Evolutionary conservation across 352 stramenopile genomes (phyloP), one percentile per base, ranked within the genome.

Genomic region (Globisporangium mamillatum): DNA sequence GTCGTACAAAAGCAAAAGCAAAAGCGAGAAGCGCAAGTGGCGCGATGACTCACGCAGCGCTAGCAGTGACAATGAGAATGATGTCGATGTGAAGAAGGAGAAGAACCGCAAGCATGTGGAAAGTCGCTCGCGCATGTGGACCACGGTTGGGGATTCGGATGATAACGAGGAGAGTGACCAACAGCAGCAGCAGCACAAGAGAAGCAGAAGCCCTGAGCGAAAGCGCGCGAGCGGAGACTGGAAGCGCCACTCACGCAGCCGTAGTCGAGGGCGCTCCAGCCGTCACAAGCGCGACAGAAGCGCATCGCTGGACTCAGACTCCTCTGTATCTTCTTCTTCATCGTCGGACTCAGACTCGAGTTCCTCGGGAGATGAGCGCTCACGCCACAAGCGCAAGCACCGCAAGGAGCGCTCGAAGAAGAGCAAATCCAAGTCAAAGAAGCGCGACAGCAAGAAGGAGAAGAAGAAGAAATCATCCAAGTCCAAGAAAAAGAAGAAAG

Each of bases 271-370:
- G n/a, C 65, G 41, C 48, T 50, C 46, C 14, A 65, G 69, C 22
- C 38, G 44, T 3, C 60, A 60, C 46, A n/a, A 44, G 9, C 52
- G 66, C 50, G 10, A 25, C 32, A 61, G 50, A 56, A 56, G 55
- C 9, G 55, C 12, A 18, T 22, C 34, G 20, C 54, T 75, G 9
- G 75, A 69, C 25, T 83, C 75, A 22, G 74, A 68, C 22, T 83
- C 68, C 10, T 81, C 78, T 25, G 67, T 68, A 52, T 72, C 68
- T 10, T 77, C 79, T n/a, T 82, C 75, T 8, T 69, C 74, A 25
- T 75, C 72, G 7, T 72, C 66, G 34, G 20, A 59, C 18, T 77
- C 74, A 20, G 85, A 73, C 29, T 76, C 66, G 8, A 66, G 70
- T 0, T 69, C 61, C 10, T 74, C 69, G 24, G 57, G 75, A 10